Conservation (phyloP, 345 rosid genomes). For the Trapa incisa region DNA sequence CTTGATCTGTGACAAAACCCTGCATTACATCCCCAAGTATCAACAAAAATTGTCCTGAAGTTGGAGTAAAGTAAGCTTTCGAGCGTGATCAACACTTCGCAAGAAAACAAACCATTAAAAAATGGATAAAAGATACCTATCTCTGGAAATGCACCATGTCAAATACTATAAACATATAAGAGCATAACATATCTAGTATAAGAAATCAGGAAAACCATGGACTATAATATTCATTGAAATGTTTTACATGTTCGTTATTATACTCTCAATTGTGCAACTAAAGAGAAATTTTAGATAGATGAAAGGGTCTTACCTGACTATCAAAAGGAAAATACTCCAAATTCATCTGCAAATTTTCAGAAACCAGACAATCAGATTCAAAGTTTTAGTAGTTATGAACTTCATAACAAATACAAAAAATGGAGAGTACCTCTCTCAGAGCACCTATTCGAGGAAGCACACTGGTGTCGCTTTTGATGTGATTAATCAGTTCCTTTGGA, state of each 20-base stretch:
- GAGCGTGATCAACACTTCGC: not conserved
- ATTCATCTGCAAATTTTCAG: conserved; percentile 53
- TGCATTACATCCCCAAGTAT: conserved; percentile 11
- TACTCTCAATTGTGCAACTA: not conserved
- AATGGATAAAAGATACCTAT: not conserved
- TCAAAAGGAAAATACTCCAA: conserved; percentile 88
- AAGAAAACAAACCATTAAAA: not conserved
- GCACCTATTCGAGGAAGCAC: conserved; percentile 87
- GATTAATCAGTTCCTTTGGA: conserved; percentile 70
- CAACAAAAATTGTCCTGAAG: not conserved
- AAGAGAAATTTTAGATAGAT: not conserved
- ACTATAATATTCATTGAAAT: not conserved
- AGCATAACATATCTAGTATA: not conserved
- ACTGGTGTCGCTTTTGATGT: conserved; percentile 72
- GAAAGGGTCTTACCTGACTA: conserved; percentile 40
- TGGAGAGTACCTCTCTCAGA: conserved; percentile 58
- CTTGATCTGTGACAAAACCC: conserved; percentile 91
- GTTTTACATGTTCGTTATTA: not conserved
- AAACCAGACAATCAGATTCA: conserved; percentile 5
- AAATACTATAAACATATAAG: not conserved
- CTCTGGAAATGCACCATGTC: not conserved
- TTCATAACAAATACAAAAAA: not conserved
- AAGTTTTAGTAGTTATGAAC: not conserved
- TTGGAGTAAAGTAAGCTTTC: not conserved
- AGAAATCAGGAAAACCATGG: not conserved